Percentiles rank a stretch among this genome's conserved stretches.
These are phyloP conservation scores for Amborella trichopoda DNA, from an alignment of 164 flowering plant genomes.

Conservation along the genomic window DNA sequence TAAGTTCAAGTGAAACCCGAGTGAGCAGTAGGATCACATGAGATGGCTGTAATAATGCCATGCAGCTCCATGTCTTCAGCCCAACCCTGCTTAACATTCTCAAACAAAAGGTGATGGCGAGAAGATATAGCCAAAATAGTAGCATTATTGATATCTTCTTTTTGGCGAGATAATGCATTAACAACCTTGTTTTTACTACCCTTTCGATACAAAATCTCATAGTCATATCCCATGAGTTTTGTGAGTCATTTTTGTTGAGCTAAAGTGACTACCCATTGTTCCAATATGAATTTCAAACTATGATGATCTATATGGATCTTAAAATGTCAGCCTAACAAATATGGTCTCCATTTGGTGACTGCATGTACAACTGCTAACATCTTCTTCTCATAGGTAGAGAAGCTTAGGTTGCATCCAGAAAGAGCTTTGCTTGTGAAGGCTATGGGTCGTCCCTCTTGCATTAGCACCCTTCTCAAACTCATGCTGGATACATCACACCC, in stretches of 20 bases:
- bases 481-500: not conserved
- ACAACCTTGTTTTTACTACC: not conserved
- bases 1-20: not conserved
- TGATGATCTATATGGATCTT: not conserved
- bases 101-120: not conserved
- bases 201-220: not conserved
- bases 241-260: not conserved
- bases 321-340: constrained; percentile 1
- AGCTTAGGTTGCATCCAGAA: not conserved
- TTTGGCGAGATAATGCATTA: not conserved
- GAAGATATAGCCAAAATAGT: not conserved
- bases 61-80: not conserved
- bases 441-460: not conserved
- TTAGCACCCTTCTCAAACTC: not conserved
- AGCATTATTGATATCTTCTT: not conserved
- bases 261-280: not conserved
- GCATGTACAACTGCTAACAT: not conserved
- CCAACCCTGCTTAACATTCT: not conserved
- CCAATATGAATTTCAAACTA: constrained; percentile 1
- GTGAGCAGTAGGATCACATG: not conserved
- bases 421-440: not conserved
- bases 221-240: constrained; percentile 1
- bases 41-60: not conserved
- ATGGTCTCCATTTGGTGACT: not conserved
- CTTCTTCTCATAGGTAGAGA: not conserved